Base-by-base conservation (phyloP, 495 filamentous ascomycete genomes). In the Lasiosphaeria ovina region DNA sequence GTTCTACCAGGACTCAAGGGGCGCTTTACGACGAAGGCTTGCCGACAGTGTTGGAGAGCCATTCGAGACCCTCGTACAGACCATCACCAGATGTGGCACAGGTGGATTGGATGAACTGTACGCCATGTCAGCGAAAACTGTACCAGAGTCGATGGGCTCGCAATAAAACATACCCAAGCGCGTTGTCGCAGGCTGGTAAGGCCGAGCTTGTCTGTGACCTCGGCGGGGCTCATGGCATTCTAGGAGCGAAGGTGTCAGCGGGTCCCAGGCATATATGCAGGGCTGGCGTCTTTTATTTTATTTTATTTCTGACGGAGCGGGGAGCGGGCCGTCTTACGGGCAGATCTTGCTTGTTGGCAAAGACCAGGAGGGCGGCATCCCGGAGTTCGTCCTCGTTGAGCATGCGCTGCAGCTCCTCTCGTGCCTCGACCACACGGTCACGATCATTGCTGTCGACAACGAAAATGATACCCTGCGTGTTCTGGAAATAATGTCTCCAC, bases 401-500 rank as follows among this genome's bases (percentile, higher is more conserved):
- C 95, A 99, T 99, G 76, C 94, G 92, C 84, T 99, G 95, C 77
- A 99, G 85, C 79, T 99, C 94, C 83, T 98, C 94, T 50, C 95
- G 91, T 66, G 94, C 94, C 86, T 99, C 94, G 74, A 92, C 90
- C 65, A 99, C 86, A 95, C 94, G 94, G 77, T 99, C 94, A 68
- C 94, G 92, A 86, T 99, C 94, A 77, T 99, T 99, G 87, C 91
- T 96, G 79, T 99, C 94, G 70, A 99, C 95, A 63, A 99, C 94
- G 85, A 99, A 99, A 81, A 99, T 99, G 82, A 99, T 98, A 78
- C 94, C 94, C 81, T 99, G 94, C 65, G 94, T 99, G 82, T 99
- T 99, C 83, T 99, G 94, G 90, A 97, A 99, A 79, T 99, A 99
- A 83, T 99, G 94, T 81, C 94, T 89, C 94, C 94, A 99, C 72